phyloP scores from a whole-genome alignment of 2,329 filamentous ascomycete genomes.

The Penicillium sp. region DNA sequence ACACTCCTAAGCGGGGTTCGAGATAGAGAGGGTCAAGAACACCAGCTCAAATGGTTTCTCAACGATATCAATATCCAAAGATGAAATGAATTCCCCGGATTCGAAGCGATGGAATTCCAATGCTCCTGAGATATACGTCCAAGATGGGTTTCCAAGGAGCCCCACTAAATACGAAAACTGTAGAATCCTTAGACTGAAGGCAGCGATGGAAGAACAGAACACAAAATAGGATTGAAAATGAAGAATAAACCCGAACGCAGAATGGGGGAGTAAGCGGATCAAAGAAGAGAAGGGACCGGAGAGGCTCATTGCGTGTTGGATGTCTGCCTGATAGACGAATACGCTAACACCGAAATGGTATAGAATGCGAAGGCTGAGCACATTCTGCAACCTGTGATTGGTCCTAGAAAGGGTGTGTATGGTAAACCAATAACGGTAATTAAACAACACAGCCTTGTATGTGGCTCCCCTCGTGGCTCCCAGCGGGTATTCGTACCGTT shows the following conservation, averaged over 20 bases:
- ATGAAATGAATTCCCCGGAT: background rate
- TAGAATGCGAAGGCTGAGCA: constrained; percentile 20
- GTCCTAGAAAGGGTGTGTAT: background rate
- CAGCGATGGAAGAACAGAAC: background rate
- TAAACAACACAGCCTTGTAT: background rate
- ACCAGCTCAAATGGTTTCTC: background rate
- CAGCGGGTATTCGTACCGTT: constrained; percentile 3
- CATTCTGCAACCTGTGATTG: constrained; percentile 11
- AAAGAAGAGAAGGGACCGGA: constrained; percentile 21
- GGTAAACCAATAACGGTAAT: background rate
- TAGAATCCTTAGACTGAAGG: constrained; percentile 1
- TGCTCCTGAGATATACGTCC: background rate
- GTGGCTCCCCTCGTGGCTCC: constrained; percentile 1
- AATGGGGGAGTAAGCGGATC: constrained; percentile 9
- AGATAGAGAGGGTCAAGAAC: too few relatives aligned
- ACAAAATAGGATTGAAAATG: constrained; percentile 11
- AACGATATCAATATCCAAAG: background rate
- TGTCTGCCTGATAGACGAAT: constrained; percentile 41
- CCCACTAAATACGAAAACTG: constrained; percentile 9
- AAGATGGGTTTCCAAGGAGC: constrained; percentile 9
- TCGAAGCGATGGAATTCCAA: background rate
- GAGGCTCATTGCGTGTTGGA: constrained; percentile 24
- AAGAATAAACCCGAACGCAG: constrained; percentile 8
- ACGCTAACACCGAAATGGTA: constrained; percentile 22
- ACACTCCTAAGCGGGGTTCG: background rate